Base-by-base conservation (phyloP, 495 filamentous ascomycete species). In the Penicillium paradoxum region DNA sequence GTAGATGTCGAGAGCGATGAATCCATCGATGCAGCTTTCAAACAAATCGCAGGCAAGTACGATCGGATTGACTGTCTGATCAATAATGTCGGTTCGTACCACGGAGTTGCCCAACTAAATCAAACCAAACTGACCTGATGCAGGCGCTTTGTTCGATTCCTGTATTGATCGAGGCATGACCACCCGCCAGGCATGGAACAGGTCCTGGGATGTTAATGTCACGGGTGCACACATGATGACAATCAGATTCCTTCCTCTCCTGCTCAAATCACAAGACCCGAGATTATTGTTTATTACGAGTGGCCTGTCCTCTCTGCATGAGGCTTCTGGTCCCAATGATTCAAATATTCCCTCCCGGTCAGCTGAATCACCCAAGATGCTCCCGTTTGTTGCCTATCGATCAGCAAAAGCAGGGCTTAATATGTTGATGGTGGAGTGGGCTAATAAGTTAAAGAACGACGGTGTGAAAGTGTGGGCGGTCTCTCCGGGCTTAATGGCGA, bases 201-300 rank as follows among this genome's bases (percentile, higher is more conserved):
- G 70, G n/a, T 53, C 72, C 40, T 72, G 70, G 56, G 64, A 78
- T 52, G 64, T 75, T 24, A 83, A 83, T 49, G 70, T 79, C 6
- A 48, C 79, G 4, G 75, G 78, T 27, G 72, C 79, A 3, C 62
- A 81, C 2, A 70, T 83, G 24, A 18, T 79, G 37, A 65, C 62
- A 2, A 49, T 58, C 5, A 70, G 64, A 0, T 73, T 77, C 65
- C 64, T 75, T 17, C 78, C 79, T 0, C 67, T 83, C 0, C 67
- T 83, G 0, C 64, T 83, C 36, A 69, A 71, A 27, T 79, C 76
- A 0, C 10, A 45, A 4, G 60, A 75, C 25, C 76, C 78, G 0
- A 71, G 77, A 8, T 64, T 83, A 11, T 55, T 81, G 30, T 81
- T 78, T 50, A 24, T 41, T 5, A 65, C 78, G n/a, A 46, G 69